These are phyloP conservation scores for Triadica sebifera DNA, from an alignment of 345 rosid species.

Conservation along the genomic window DNA sequence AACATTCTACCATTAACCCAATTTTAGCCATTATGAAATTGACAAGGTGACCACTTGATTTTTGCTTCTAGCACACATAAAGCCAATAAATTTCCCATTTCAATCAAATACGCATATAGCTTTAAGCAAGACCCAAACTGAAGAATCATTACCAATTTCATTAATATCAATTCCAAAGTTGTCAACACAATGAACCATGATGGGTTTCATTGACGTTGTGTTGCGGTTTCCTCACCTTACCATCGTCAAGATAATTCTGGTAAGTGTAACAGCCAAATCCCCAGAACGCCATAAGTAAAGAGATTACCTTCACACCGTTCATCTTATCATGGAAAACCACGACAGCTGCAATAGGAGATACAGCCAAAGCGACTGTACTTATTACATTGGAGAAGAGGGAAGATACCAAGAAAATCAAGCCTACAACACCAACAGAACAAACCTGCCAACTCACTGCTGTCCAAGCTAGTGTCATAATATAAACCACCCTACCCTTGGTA, in stretches of 20 bases:
- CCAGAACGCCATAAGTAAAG: slow-evolving; percentile 62
- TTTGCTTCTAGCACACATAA: no score
- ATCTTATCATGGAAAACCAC: slow-evolving; percentile 57
- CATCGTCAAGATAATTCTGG: slow-evolving; percentile 61
- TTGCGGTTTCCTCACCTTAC: slow-evolving; percentile 35
- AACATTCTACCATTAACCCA: no score
- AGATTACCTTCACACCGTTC: slow-evolving; percentile 60
- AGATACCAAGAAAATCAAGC: slow-evolving; percentile 62
- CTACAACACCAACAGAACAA: slow-evolving; percentile 65
- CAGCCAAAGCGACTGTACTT: slow-evolving; percentile 57
- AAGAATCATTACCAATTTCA: not conserved
- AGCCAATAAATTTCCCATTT: no score
- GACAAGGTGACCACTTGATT: no score
- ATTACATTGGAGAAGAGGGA: slow-evolving; percentile 77
- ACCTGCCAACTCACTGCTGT: slow-evolving; percentile 67
- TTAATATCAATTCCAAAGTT: not conserved
- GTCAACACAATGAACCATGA: slow-evolving; percentile 20
- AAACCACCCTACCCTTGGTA: slow-evolving; percentile 43
- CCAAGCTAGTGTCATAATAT: slow-evolving; percentile 51
- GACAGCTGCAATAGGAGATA: slow-evolving; percentile 56
- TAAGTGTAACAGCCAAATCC: slow-evolving; percentile 58
- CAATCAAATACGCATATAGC: no score
- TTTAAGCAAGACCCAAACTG: not conserved
- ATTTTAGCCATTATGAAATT: no score
- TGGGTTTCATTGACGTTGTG: slow-evolving; percentile 8